Evolutionary conservation across 192 early-diverging fungal species (phyloP).

Genomic region (Podila minutissima): DNA sequence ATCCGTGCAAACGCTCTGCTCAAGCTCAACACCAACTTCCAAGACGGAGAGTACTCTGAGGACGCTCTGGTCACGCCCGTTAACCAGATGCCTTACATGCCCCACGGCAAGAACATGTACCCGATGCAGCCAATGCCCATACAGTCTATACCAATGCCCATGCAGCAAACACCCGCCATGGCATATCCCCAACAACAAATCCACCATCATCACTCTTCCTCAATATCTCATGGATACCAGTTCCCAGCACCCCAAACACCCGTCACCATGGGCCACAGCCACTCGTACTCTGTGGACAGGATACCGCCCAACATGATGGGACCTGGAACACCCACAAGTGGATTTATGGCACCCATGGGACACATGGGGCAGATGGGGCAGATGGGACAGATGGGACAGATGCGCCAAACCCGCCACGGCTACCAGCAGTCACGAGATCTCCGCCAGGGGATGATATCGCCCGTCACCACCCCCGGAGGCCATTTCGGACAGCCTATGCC

Average conservation of each 20-base stretch:
- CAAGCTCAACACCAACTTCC: neutral
- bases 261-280: conserved; percentile 23
- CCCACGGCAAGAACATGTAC: neutral
- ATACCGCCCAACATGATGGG: conserved; percentile 4
- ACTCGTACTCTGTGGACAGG: conserved; percentile 26
- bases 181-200: neutral
- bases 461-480: neutral
- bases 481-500: neutral
- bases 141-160: too few relatives aligned
- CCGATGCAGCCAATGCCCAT: neutral
- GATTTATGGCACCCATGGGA: neutral
- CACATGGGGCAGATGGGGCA: neutral
- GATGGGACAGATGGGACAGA: neutral
- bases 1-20: neutral
- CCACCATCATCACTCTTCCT: neutral
- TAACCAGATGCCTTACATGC: conserved; percentile 7
- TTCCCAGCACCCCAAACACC: conserved; percentile 11
- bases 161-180: neutral
- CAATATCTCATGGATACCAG: conserved; percentile 22
- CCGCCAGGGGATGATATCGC: neutral
- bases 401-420: neutral
- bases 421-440: neutral
- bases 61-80: neutral
- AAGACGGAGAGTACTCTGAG: neutral
- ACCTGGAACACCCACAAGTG: neutral